Base-by-base conservation (phyloP, 1,284 basidiomycete species). In the Naganishia albida region DNA sequence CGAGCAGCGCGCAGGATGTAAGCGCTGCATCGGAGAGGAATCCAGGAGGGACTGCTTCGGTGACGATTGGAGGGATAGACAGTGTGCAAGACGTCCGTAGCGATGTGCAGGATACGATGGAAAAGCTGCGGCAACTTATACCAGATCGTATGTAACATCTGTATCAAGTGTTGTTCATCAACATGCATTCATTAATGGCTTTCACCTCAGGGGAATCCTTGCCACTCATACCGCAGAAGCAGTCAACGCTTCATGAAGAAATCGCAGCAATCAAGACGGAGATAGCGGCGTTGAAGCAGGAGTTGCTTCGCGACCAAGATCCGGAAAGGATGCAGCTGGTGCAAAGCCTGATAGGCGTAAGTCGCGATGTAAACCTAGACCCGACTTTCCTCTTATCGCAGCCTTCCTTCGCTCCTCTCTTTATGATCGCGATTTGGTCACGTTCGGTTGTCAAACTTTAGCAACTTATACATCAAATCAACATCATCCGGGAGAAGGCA, bases 391-490 rank as follows among this genome's bases (percentile, higher is more conserved):
- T 13, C 39, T 49, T 23, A 30, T 48, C 10, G 7, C 12, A 59
- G n/a, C 12, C 20, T 46, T 23, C 26, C 40, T 4, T 26, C 26
- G 18, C 1, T 48, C 18, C 26, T 34, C 25, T n/a, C 26, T 30
- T 7, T 12, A 42, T n/a, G 26, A 25, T n/a, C 18, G 6, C n/a
- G 15, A 59, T 39, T 30, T 16, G n/a, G 20, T 34, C 4, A 26
- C 20, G 23, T 18, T 23, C 39, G 15, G 23, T 12, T 7, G 16
- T 7, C 25, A 7, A 44, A 48, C n/a, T 39, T 16, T 20, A 95
- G 93, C 91, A 94, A 74, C 84, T 98, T 12, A 85, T 98, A 64
- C 86, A 88, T 34, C 93, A 97, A 80, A 93, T 97, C 85, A 91
- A 89, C 26, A 87, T 88, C 62, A 97, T 98, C 70, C 85, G 92